Conservation (phyloP, 169 alveolate genomes). For the Plasmodium coatneyi region DNA sequence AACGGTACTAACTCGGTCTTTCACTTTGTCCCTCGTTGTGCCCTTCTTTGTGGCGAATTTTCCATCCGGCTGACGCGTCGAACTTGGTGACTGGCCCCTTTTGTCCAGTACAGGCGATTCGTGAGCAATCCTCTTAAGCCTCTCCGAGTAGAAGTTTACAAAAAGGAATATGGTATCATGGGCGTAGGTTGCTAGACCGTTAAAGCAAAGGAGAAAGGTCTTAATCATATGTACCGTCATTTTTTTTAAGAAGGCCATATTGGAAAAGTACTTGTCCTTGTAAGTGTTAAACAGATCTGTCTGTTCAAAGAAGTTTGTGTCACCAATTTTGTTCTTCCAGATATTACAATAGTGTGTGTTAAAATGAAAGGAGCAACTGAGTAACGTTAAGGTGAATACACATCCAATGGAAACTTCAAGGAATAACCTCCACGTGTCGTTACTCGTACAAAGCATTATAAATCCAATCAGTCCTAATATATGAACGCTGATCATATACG, state of each 20-base stretch:
- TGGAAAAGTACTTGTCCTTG: constrained; percentile 39
- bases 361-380: constrained; percentile 46
- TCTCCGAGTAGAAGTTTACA: constrained; percentile 61
- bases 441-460: constrained; percentile 65
- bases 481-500: constrained; percentile 39
- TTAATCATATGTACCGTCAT: constrained; percentile 41
- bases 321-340: constrained; percentile 7
- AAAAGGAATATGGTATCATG: constrained; percentile 60
- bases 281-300: neutral
- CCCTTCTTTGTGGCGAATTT: neutral
- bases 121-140: constrained; percentile 22
- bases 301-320: constrained; percentile 17
- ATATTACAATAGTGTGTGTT: constrained; percentile 27
- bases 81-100: neutral
- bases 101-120: neutral
- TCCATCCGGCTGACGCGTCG: neutral
- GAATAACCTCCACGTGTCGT: constrained; percentile 37
- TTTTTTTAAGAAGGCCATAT: constrained; percentile 57
- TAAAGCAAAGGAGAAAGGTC: constrained; percentile 40
- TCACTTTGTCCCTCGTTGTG: neutral
- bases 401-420: constrained; percentile 33
- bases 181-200: constrained; percentile 62
- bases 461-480: constrained; percentile 44
- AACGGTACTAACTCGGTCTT: neutral
- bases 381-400: constrained; percentile 36